Evolutionary conservation across 495 filamentous ascomycete genomes (phyloP).

Genomic region (Neurospora sp.): DNA sequence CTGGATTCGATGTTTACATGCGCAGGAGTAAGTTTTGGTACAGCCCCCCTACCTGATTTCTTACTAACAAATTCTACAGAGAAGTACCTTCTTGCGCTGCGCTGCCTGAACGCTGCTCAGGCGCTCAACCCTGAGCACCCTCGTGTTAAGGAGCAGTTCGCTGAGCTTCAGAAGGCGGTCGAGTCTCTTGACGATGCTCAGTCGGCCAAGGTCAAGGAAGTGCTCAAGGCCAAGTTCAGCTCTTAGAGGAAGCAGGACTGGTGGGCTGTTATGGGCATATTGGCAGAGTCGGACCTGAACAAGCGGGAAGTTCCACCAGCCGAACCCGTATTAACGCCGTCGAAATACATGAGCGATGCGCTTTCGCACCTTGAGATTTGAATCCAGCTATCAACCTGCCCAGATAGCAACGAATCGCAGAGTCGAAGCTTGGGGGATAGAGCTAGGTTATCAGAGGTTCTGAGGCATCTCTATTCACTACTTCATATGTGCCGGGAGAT

Average conservation of each 20-base stretch:
- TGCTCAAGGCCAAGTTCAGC: constrained; percentile 57
- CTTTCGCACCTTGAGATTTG: neutral
- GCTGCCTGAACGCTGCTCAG: constrained; percentile 67
- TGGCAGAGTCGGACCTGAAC: neutral
- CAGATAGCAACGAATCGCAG: neutral
- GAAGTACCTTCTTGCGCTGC: constrained; percentile 76
- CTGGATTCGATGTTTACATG: constrained; percentile 83
- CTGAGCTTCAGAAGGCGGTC: constrained; percentile 58
- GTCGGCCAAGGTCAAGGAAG: constrained; percentile 49
- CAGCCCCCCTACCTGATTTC: neutral
- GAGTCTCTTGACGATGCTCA: constrained; percentile 44
- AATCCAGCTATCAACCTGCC: neutral
- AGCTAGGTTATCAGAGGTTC: neutral
- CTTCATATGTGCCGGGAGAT: neutral
- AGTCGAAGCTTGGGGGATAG: neutral
- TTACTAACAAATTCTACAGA: constrained; percentile 34
- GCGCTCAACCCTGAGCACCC: constrained; percentile 61
- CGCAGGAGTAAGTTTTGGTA: constrained; percentile 52
- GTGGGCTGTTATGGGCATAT: neutral
- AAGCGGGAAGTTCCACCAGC: neutral
- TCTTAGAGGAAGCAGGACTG: constrained; percentile 18
- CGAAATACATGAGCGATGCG: neutral
- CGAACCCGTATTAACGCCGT: neutral
- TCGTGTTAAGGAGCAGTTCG: constrained; percentile 65
- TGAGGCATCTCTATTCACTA: neutral